Evolutionary conservation across 768 basidiomycete species (phyloP), one percentile per base, ranked within the genome.

Genomic region (Leccinum obscurum): DNA sequence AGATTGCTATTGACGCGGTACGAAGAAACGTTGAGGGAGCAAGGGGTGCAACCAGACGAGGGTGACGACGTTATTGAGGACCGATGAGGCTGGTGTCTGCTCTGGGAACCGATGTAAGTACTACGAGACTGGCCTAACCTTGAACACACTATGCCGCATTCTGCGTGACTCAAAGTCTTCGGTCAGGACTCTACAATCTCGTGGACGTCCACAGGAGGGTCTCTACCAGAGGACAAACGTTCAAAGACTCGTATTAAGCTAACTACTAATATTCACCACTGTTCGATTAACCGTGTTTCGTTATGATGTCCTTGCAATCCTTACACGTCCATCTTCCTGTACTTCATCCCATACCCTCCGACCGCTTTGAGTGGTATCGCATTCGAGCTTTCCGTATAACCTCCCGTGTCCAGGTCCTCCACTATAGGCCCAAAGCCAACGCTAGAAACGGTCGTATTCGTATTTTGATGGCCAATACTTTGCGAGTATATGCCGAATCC

Each of bases 1-100:
- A 78, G 90, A 67, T 67, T 97, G 64, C 74, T 98, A 64, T 72
- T 95, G 71, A 77, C 75, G 63, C 77, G 79, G 69, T 90, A 90
- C 63, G 86, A 90, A 14, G 65, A 72, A 44, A 66, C 54, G 61
- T 63, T 78, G 63, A 57, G 56, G 28, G 55, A 24, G 55, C 39
- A 5, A 11, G 54, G 14, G 32, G 52, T 5, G 7, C 54, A 22
- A 15, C 13, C n/a, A 15, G 48, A 10, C 37, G 52, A 5, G 5
- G 54, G 41, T 1, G 26, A 0, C 1, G 11, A 17, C 17, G 7
- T 54, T 3, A 22, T 56, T 17, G 53, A 41, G 41, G 26, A 51
- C 22, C 48, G 2, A 46, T 46, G 44, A 46, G 20, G 14, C 48
- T 11, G 24, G 48, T 20, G 48, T 22, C 2, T 10, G 20, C 14